Conservation (phyloP, 495 filamentous ascomycete genomes). For the Penicillium cinerascens region DNA sequence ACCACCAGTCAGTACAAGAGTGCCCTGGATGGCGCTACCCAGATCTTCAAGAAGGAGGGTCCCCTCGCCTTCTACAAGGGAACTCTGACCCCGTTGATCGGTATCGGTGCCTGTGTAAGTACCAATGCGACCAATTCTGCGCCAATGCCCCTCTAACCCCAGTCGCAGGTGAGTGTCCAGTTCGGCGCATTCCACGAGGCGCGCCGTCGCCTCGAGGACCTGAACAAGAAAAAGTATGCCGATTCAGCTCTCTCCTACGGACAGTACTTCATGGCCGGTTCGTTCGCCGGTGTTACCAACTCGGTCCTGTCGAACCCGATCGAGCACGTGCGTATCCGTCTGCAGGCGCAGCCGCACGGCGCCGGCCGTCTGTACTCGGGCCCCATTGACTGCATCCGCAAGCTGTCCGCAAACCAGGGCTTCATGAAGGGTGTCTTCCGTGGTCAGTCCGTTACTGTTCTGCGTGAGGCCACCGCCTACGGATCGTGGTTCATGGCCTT, state of each 20-base stretch:
- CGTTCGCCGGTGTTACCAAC: slow-evolving; percentile 91
- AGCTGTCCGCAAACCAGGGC: slow-evolving; percentile 66
- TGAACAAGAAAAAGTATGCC: slow-evolving; percentile 56
- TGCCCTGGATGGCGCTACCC: slow-evolving; percentile 72
- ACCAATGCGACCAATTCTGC: not conserved
- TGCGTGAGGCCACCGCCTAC: slow-evolving; percentile 92
- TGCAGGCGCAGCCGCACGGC: slow-evolving; percentile 95
- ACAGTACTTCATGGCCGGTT: slow-evolving; percentile 88
- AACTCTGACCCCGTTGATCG: slow-evolving; percentile 90
- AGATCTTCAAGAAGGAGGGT: slow-evolving; percentile 87
- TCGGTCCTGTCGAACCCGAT: slow-evolving; percentile 85
- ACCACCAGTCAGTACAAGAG: slow-evolving; percentile 76
- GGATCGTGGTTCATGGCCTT: slow-evolving; percentile 93
- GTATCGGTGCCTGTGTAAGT: slow-evolving; percentile 90
- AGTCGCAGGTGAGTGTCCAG: slow-evolving; percentile 73
- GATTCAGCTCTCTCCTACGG: slow-evolving; percentile 60
- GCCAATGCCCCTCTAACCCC: slow-evolving; percentile 5
- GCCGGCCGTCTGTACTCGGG: slow-evolving; percentile 72
- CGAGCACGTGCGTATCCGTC: slow-evolving; percentile 95
- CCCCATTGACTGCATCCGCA: slow-evolving; percentile 84
- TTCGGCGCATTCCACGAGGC: slow-evolving; percentile 97
- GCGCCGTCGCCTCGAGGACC: slow-evolving; percentile 75
- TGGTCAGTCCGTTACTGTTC: slow-evolving; percentile 77
- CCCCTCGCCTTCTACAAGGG: slow-evolving; percentile 96
- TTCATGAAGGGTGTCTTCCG: slow-evolving; percentile 74